Conservation (phyloP, 2,329 filamentous ascomycete species). For the Aspergillus brunneoviolaceus region DNA sequence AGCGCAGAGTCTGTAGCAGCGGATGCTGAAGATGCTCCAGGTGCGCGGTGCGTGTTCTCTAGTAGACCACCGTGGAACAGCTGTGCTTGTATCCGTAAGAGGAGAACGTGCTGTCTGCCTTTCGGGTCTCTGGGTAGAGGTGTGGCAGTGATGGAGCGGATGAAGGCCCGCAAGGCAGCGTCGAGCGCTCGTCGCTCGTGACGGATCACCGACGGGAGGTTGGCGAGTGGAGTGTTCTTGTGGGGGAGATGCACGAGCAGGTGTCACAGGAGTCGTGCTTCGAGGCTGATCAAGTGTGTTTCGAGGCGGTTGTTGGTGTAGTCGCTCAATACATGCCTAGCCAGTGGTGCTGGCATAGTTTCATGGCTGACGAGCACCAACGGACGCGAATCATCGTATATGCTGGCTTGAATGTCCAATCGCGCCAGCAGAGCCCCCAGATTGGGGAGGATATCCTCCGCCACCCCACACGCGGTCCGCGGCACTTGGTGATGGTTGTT, state of each 20-base stretch:
- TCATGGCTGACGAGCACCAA: constrained; percentile 12
- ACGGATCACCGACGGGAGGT: no score
- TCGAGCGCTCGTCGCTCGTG: neutral
- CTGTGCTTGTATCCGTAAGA: neutral
- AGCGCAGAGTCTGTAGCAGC: neutral
- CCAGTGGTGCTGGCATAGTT: constrained; percentile 1
- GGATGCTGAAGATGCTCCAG: neutral
- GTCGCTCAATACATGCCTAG: neutral
- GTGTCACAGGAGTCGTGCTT: neutral
- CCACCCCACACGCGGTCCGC: neutral
- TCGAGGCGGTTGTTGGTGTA: constrained; percentile 12
- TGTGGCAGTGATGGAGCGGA: neutral
- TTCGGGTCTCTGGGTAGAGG: neutral
- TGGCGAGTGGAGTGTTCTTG: neutral
- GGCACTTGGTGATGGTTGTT: neutral
- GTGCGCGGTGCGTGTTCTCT: neutral
- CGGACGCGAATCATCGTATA: constrained; percentile 14
- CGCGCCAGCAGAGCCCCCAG: constrained; percentile 16
- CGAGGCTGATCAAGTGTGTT: constrained; percentile 3
- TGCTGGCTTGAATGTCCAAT: constrained; percentile 25
- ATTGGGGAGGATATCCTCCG: constrained; percentile 17
- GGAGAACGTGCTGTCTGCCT: neutral
- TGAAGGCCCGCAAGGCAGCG: neutral
- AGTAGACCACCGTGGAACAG: neutral
- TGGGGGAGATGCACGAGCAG: neutral